A percentile compares a stretch with the other conserved stretches of the same genome.
Evolutionary conservation across 805 yeast genomes (phyloP).

Genomic region (Candida taoyuanica): DNA sequence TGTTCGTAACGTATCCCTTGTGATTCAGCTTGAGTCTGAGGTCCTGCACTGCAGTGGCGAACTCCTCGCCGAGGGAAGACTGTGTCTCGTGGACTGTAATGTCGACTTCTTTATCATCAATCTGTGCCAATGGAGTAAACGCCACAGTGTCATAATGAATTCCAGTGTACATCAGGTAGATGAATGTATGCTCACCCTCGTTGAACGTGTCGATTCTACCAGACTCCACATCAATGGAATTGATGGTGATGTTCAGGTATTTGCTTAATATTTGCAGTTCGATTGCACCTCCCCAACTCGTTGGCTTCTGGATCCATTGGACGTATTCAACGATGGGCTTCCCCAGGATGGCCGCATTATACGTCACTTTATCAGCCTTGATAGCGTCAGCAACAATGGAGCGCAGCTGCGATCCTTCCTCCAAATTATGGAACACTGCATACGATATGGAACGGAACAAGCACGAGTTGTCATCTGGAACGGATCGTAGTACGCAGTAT

Average conservation of each 20-base stretch:
- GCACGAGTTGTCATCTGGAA: slow-evolving; percentile 78
- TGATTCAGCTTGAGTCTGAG: slow-evolving; percentile 44
- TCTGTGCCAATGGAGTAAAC: slow-evolving; percentile 24
- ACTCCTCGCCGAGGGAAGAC: slow-evolving; percentile 28
- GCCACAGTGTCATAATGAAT: slow-evolving; percentile 68
- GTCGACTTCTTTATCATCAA: slow-evolving; percentile 33
- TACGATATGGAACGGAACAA: slow-evolving; percentile 62
- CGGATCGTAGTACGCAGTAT: slow-evolving; percentile 46
- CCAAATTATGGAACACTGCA: slow-evolving; percentile 39
- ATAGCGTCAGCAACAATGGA: slow-evolving; percentile 47
- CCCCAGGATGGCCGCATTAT: slow-evolving; percentile 56
- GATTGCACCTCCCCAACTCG: slow-evolving; percentile 83
- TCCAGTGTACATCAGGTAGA: slow-evolving; percentile 61
- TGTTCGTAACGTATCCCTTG: slow-evolving; percentile 60
- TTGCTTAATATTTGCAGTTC: slow-evolving; percentile 61
- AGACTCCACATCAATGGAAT: slow-evolving; percentile 62
- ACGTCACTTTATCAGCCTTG: slow-evolving; percentile 35
- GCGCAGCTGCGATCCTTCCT: slow-evolving; percentile 46
- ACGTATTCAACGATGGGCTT: slow-evolving; percentile 44
- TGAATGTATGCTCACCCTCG: slow-evolving; percentile 32
- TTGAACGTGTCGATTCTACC: slow-evolving; percentile 52
- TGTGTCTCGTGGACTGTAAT: slow-evolving; percentile 38
- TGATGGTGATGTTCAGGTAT: slow-evolving; percentile 46
- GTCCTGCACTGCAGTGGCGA: slow-evolving; percentile 34
- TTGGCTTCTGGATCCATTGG: slow-evolving; percentile 54